These are phyloP conservation scores for Trifolium pratense DNA, from an alignment of 306 rosid species.

Conservation along the genomic window DNA sequence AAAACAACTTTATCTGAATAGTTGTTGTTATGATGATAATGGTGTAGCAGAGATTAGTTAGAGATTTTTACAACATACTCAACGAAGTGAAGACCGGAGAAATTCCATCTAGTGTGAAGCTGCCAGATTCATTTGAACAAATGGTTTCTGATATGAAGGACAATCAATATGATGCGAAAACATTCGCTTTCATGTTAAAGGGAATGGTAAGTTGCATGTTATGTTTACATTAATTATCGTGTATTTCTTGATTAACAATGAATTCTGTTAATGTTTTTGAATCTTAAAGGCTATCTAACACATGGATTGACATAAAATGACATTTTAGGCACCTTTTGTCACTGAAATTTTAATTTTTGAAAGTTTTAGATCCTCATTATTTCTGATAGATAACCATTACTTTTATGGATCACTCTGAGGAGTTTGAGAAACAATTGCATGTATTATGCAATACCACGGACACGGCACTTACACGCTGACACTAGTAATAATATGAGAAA, in stretches of 20 bases:
- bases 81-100: constrained; percentile 79
- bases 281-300: background rate
- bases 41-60: constrained; percentile 73
- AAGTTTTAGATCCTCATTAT: background rate
- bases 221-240: constrained; percentile 20
- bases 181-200: constrained; percentile 75
- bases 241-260: constrained; percentile 22
- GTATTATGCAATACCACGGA: background rate
- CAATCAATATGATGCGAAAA: constrained; percentile 82
- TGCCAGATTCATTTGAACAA: constrained; percentile 84
- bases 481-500: background rate
- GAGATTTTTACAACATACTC: constrained; percentile 87
- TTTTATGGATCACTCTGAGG: background rate
- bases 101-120: constrained; percentile 70
- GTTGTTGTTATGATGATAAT: constrained; percentile 47
- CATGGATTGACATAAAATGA: background rate
- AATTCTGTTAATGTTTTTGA: constrained; percentile 31
- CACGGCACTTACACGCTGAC: background rate
- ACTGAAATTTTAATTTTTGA: constrained; percentile 27
- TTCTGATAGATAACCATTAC: background rate
- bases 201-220: constrained; percentile 73
- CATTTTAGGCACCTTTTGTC: background rate
- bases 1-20: constrained; percentile 43
- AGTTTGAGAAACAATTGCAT: background rate
- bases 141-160: constrained; percentile 84